A percentile compares a stretch with the other conserved stretches of the same genome.
Conservation (phyloP, 768 basidiomycete genomes). For the Leccinellum rugosiceps region DNA sequence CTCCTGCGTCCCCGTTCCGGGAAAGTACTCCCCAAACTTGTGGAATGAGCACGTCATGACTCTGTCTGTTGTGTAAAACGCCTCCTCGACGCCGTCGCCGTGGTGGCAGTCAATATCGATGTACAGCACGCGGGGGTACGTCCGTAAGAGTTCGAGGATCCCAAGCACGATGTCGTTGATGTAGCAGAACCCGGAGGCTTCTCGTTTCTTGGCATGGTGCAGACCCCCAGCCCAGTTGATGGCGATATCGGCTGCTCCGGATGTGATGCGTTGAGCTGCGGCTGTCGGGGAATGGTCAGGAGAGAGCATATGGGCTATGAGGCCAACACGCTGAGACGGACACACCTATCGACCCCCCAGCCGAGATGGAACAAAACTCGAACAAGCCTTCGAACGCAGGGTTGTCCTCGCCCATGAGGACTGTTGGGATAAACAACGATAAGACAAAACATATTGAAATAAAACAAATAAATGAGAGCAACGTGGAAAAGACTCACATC, state of each 20-base stretch:
- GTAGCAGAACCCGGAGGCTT: constrained; percentile 98
- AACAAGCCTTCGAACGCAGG: constrained; percentile 96
- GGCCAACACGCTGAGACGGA: no score
- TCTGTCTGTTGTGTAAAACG: constrained; percentile 95
- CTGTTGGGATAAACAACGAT: constrained; percentile 26
- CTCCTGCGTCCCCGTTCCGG: constrained; percentile 77
- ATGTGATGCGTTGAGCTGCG: constrained; percentile 76
- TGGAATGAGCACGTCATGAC: constrained; percentile 98
- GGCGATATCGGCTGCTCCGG: constrained; percentile 75
- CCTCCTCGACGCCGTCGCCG: constrained; percentile 98
- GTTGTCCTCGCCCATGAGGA: constrained; percentile 85
- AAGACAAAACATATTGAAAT: no score
- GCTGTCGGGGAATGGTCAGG: constrained; percentile 38
- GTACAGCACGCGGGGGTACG: constrained; percentile 84
- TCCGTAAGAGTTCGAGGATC: constrained; percentile 80
- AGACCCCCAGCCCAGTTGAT: constrained; percentile 99
- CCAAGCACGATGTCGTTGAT: constrained; percentile 97
- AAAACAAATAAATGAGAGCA: no score
- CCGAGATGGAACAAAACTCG: constrained; percentile 95
- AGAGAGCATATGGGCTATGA: background rate
- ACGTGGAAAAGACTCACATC: no score
- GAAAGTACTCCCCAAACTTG: constrained; percentile 85
- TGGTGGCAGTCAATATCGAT: constrained; percentile 99
- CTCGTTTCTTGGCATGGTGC: constrained; percentile 98
- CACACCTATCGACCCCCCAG: constrained; percentile 90